phyloP scores from a whole-genome alignment of 345 rosid genomes.

The Xanthoceras sorbifolium region DNA sequence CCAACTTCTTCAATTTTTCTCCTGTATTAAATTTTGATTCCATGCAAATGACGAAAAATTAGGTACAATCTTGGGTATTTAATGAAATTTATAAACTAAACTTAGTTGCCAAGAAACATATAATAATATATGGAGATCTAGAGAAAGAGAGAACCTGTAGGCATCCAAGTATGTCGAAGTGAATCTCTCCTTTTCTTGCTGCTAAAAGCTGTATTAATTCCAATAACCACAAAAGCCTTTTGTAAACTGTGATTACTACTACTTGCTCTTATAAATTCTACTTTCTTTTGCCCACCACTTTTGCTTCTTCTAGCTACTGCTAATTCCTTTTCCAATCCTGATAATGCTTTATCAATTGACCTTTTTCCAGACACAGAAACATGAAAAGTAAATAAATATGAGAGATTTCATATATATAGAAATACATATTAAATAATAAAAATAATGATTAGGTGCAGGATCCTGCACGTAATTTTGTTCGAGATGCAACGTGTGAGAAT shows the following conservation, averaged over 20 bases:
- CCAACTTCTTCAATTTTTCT: constrained; percentile 62
- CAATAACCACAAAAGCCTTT: constrained; percentile 79
- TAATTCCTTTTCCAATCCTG: constrained; percentile 67
- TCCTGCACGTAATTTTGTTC: not conserved
- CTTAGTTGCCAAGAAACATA: no score
- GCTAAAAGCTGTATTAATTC: constrained; percentile 91
- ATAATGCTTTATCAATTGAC: constrained; percentile 68
- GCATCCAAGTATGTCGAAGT: constrained; percentile 82
- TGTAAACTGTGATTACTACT: constrained; percentile 51
- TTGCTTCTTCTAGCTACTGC: constrained; percentile 46
- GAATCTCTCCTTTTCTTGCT: constrained; percentile 86
- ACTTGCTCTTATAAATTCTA: constrained; percentile 22
- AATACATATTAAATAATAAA: not conserved
- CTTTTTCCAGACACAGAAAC: constrained; percentile 20
- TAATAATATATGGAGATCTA: no score
- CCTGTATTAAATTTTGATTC: no score
- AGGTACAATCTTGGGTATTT: no score
- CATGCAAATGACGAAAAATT: no score
- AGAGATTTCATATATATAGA: not conserved
- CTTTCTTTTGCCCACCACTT: constrained; percentile 18
- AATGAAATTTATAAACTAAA: no score
- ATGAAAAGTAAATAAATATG: no score
- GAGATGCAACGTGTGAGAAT: not conserved
- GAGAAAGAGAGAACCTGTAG: constrained; percentile 58
- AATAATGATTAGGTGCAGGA: not conserved